phyloP scores from a whole-genome alignment of 2,329 filamentous ascomycete species.

The Ascomycota sp. region DNA sequence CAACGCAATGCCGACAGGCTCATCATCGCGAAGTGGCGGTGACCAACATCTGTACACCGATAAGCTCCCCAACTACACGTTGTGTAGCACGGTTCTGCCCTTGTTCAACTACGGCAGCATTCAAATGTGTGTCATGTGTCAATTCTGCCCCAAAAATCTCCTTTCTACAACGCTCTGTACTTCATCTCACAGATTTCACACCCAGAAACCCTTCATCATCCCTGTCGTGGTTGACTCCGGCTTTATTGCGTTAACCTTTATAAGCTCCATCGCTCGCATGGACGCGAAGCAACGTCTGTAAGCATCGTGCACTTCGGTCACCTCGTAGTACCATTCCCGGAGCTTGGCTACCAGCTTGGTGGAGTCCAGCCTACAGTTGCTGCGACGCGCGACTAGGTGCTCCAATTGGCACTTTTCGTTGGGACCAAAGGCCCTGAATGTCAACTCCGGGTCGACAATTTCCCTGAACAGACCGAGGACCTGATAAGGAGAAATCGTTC shows the following conservation, averaged over 20 bases:
- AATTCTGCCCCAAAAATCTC: no score
- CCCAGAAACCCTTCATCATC: neutral
- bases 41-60: no score
- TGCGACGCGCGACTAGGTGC: constrained; percentile 38
- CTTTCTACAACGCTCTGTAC: no score
- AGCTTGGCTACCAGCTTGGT: constrained; percentile 38
- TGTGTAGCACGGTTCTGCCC: no score
- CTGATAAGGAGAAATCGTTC: constrained; percentile 49
- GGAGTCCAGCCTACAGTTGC: constrained; percentile 42
- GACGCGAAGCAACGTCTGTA: constrained; percentile 39
- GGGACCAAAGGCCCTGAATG: constrained; percentile 42
- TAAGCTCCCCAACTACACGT: no score
- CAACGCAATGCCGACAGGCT: no score
- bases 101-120: no score
- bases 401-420: constrained; percentile 40
- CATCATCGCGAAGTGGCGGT: no score
- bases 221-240: neutral
- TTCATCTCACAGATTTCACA: neutral
- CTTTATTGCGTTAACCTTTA: no score
- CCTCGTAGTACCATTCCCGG: constrained; percentile 31
- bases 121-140: no score
- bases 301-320: constrained; percentile 39
- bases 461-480: constrained; percentile 39
- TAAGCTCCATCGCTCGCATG: constrained; percentile 32
- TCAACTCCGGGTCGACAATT: constrained; percentile 35